phyloP scores from a whole-genome alignment of 169 alveolate genomes.

The Amoebophrya sp. region DNA sequence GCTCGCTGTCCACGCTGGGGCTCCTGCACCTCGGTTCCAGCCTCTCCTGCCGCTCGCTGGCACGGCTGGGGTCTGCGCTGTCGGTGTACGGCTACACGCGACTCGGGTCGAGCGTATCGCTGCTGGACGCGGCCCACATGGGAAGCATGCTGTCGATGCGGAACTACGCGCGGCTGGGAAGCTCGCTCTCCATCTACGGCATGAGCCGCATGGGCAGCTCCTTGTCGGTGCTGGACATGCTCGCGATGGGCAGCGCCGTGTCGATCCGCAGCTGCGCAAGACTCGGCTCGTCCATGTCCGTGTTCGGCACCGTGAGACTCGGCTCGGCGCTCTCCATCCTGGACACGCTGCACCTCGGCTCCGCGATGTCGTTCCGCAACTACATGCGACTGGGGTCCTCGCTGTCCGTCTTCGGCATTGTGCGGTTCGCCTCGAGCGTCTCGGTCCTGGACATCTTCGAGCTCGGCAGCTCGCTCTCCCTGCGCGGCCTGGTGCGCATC shows the following conservation, averaged over 20 bases:
- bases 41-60: background rate
- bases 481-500: conserved; percentile 1
- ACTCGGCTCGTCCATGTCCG: background rate
- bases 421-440: background rate
- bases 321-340: background rate
- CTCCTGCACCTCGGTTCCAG: background rate
- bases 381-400: background rate
- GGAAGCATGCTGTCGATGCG: background rate
- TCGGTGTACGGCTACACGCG: conserved; percentile 15
- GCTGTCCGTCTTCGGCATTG: conserved; percentile 7
- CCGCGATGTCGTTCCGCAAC: too few species aligned
- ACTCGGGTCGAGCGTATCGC: background rate
- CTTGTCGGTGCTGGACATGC: background rate
- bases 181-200: background rate
- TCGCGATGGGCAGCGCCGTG: background rate
- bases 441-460: background rate
- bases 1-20: background rate
- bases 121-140: background rate
- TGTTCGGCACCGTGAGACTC: background rate
- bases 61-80: background rate
- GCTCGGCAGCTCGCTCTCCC: too few species aligned
- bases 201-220: background rate
- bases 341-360: background rate
- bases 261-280: background rate
- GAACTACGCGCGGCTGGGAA: background rate